phyloP scores from a whole-genome alignment of 495 filamentous ascomycete genomes.

The Penicillium paxilli region DNA sequence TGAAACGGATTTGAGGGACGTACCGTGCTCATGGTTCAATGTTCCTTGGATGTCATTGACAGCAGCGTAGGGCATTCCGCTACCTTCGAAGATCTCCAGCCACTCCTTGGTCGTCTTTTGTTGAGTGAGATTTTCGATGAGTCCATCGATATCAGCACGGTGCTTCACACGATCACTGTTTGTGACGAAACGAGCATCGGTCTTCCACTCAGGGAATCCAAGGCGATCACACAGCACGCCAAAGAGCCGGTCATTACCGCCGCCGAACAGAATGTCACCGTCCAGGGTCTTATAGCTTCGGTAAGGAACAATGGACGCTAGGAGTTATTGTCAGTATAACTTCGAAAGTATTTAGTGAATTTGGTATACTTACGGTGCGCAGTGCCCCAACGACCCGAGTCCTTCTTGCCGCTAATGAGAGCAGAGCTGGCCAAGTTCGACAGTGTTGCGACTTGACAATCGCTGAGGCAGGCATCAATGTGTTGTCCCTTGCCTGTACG shows the following conservation, averaged over 20 bases:
- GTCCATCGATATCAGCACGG: conserved; percentile 68
- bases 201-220: conserved; percentile 76
- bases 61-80: conserved; percentile 92
- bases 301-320: conserved; percentile 95
- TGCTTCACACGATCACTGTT: conserved; percentile 84
- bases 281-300: conserved; percentile 89
- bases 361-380: conserved; percentile 74
- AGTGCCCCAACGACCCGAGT: conserved; percentile 90
- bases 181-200: conserved; percentile 69
- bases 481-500: conserved; percentile 79
- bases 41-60: conserved; percentile 89
- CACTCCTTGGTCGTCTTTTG: conserved; percentile 87
- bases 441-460: conserved; percentile 91
- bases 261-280: conserved; percentile 88
- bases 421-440: conserved; percentile 91
- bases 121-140: conserved; percentile 72
- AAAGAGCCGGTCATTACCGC: conserved; percentile 90
- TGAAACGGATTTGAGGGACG: conserved; percentile 7
- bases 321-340: conserved; percentile 12
- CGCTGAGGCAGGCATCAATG: conserved; percentile 87
- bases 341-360: not conserved
- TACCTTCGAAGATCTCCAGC: conserved; percentile 83
- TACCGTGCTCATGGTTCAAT: conserved; percentile 79
- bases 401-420: conserved; percentile 83
- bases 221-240: conserved; percentile 81